phyloP scores from a whole-genome alignment of 2,329 filamentous ascomycete genomes.

The Pestalotiopsis sp. region DNA sequence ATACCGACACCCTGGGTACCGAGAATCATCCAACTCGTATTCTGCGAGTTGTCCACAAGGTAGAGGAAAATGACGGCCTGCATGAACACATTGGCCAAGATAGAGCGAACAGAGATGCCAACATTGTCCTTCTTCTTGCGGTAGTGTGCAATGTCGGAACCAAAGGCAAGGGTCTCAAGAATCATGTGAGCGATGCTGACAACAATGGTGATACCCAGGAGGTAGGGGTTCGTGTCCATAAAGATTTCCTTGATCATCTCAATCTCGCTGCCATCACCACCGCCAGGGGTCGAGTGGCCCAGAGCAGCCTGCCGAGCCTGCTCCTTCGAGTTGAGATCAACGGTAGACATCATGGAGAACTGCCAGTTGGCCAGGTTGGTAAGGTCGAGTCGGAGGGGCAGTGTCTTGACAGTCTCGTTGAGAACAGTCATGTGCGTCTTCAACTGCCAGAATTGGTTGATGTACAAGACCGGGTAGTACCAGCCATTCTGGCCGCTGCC shows the following conservation, averaged over 20 bases:
- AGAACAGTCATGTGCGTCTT: constrained; percentile 87
- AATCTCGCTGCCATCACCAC: constrained; percentile 89
- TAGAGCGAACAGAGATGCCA: constrained; percentile 93
- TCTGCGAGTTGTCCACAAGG: constrained; percentile 94
- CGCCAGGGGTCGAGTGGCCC: constrained; percentile 71
- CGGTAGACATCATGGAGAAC: constrained; percentile 79
- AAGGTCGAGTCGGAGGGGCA: constrained; percentile 83
- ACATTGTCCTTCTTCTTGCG: constrained; percentile 99
- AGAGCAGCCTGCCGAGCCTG: constrained; percentile 77
- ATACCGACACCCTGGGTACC: constrained; percentile 87
- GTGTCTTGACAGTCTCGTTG: constrained; percentile 82
- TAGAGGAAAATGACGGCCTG: constrained; percentile 95
- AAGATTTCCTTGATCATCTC: constrained; percentile 97
- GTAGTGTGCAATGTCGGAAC: constrained; percentile 96
- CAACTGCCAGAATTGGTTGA: constrained; percentile 98
- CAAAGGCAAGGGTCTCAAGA: constrained; percentile 95
- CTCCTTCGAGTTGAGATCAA: constrained; percentile 88
- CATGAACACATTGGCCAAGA: constrained; percentile 98
- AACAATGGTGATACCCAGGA: constrained; percentile 80
- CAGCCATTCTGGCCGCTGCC: constrained; percentile 84
- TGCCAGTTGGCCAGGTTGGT: constrained; percentile 87
- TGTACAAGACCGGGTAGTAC: constrained; percentile 88
- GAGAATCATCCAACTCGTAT: constrained; percentile 98
- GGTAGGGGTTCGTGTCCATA: constrained; percentile 89
- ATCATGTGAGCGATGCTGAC: constrained; percentile 91